Conservation (phyloP, 2,329 filamentous ascomycete species). For the Fusarium albidum region DNA sequence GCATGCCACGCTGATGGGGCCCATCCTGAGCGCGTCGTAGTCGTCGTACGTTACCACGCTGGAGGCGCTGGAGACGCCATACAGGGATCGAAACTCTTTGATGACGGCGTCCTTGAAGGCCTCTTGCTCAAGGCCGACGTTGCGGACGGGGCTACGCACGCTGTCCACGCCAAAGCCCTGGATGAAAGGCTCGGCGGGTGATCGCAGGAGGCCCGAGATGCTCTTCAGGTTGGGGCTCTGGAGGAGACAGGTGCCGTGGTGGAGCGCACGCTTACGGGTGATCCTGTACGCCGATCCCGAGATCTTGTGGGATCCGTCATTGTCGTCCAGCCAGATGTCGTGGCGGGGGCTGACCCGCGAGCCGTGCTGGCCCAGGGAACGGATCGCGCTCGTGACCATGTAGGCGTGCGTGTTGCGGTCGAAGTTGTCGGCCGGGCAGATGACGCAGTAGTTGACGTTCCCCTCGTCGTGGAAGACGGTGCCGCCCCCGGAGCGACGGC, state of each 20-base stretch:
- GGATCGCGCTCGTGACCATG: conserved; percentile 89
- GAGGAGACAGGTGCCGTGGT: conserved; percentile 92
- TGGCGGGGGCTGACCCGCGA: conserved; percentile 51
- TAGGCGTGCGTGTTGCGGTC: conserved; percentile 87
- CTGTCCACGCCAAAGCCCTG: conserved; percentile 89
- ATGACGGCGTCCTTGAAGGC: conserved; percentile 65
- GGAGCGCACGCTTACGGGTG: conserved; percentile 79
- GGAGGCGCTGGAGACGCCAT: conserved; percentile 59
- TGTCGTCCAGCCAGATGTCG: conserved; percentile 60
- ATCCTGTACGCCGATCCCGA: conserved; percentile 97
- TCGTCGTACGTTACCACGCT: conserved; percentile 55
- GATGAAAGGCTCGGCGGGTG: conserved; percentile 80
- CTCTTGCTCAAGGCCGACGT: conserved; percentile 67
- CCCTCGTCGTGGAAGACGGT: conserved; percentile 93
- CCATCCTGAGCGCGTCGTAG: conserved; percentile 57
- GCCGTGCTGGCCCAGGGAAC: conserved; percentile 62
- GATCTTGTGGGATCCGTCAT: conserved; percentile 77
- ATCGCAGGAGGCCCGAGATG: conserved; percentile 76
- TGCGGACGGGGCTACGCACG: conserved; percentile 83
- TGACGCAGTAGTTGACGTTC: conserved; percentile 95
- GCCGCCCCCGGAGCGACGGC: conserved; percentile 87
- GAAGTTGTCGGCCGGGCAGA: conserved; percentile 79
- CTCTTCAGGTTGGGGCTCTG: conserved; percentile 75
- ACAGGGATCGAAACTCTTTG: conserved; percentile 72
- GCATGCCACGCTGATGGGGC: conserved; percentile 54